Evolutionary conservation across 2,329 filamentous ascomycete species (phyloP).

Genomic region (Hymenoscyphus salicellus): DNA sequence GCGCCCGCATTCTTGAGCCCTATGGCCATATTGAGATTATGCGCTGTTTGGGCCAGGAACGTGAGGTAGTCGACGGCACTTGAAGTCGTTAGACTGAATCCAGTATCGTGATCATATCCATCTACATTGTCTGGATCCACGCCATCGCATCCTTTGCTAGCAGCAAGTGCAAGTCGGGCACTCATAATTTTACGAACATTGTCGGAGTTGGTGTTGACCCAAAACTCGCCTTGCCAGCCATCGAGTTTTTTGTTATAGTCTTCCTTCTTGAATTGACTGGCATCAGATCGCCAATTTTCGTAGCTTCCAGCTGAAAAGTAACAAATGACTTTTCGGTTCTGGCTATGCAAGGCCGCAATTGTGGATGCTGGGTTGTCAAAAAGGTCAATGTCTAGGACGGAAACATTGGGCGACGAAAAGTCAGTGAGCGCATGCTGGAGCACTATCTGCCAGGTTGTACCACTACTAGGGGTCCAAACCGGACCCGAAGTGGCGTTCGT

Average conservation of each 20-base stretch:
- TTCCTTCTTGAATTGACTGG: conserved; percentile 46
- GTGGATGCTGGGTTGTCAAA: conserved; percentile 45
- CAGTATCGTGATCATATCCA: conserved; percentile 58
- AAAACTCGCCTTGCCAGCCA: conserved; percentile 64
- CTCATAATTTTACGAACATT: conserved; percentile 62
- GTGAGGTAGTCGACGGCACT: conserved; percentile 7
- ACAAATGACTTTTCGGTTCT: conserved; percentile 63
- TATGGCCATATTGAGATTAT: conserved; percentile 53
- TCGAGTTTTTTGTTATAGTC: conserved; percentile 58
- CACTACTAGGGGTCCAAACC: conserved; percentile 12
- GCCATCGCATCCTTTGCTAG: conserved; percentile 62
- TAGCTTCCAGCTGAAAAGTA: conserved; percentile 71
- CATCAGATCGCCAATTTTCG: conserved; percentile 59
- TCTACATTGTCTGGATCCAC: conserved; percentile 71
- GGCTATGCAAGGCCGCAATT: conserved; percentile 46
- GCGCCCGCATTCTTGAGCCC: conserved; percentile 67
- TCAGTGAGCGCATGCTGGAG: background rate
- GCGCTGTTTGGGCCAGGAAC: conserved; percentile 41
- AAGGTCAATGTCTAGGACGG: conserved; percentile 39
- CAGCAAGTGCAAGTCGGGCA: conserved; percentile 55
- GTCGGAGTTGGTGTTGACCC: conserved; percentile 56
- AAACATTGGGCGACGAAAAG: conserved; percentile 26
- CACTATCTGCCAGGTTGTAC: conserved; percentile 18
- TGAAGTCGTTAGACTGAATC: conserved; percentile 29
- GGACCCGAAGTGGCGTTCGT: background rate